A percentile compares a stretch with the other conserved stretches of the same genome.
Evolutionary conservation across 345 rosid species (phyloP).

Genomic region (Linum lewisii): DNA sequence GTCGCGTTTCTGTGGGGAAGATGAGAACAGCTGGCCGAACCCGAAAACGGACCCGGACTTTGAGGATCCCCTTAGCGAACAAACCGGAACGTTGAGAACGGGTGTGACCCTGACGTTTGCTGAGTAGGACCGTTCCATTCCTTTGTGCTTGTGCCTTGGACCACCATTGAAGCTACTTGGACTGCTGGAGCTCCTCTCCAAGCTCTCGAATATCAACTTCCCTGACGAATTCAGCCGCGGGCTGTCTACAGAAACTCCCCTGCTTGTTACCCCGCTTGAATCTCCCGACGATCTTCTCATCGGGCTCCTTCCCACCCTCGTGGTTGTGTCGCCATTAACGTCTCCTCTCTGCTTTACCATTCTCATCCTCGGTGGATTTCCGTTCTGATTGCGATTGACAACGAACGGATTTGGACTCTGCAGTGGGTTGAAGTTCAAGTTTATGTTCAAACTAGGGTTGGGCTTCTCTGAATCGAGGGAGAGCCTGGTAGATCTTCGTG

Average conservation of each 20-base stretch:
- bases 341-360: slow-evolving; percentile 46
- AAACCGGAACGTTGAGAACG: slow-evolving; percentile 29
- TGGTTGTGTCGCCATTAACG: slow-evolving; percentile 15
- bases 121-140: slow-evolving; percentile 86
- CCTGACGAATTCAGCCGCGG: slow-evolving; percentile 95
- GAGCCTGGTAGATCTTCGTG: slow-evolving; percentile 75
- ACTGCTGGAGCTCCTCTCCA: slow-evolving; percentile 94
- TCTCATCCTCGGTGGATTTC: slow-evolving; percentile 50
- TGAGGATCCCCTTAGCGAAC: slow-evolving; percentile 20
- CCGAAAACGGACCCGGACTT: slow-evolving; percentile 23
- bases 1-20: slow-evolving; percentile 22
- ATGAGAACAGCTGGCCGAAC: slow-evolving; percentile 17
- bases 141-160: slow-evolving; percentile 61
- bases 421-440: neutral
- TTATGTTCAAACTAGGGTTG: slow-evolving; percentile 10
- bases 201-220: slow-evolving; percentile 76
- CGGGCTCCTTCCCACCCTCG: slow-evolving; percentile 52
- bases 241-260: slow-evolving; percentile 74
- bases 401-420: slow-evolving; percentile 53
- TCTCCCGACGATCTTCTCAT: slow-evolving; percentile 31
- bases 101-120: slow-evolving; percentile 47
- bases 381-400: slow-evolving; percentile 27
- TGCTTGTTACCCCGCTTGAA: slow-evolving; percentile 27
- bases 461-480: slow-evolving; percentile 82
- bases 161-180: slow-evolving; percentile 94